Base-by-base conservation (phyloP, 225 moss, liverwort and hornwort species). In the Antitrichia curtipendula region DNA sequence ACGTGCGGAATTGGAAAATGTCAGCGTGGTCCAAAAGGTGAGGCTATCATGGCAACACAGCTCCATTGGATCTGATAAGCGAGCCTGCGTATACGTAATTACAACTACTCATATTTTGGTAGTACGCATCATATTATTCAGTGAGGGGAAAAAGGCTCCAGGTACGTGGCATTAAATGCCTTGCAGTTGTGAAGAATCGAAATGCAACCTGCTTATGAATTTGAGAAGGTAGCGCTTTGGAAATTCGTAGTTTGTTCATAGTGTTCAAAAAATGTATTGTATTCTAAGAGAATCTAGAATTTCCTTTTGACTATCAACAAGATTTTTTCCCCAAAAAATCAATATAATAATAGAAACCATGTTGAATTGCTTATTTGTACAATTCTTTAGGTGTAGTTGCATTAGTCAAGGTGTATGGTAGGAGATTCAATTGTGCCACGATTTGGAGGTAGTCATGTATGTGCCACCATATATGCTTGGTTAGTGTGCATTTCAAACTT, bases 41-140 rank as follows among this genome's bases (percentile, higher is more conserved):
- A 34, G 9, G 75, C 52, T 52, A 5, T 13, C 52, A 52, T 22
- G 52, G 52, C 73, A 70, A 41, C 25, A 70, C 4, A 7, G 38
- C 8, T 40, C 14, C 40, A 32, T 21, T 7, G 47, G 29, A 47
- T 21, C 75, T 75, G 13, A 75, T 32, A 75, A 52, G 52, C 0
- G 0, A 13, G 36, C 34, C 5, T 75, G 75, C 10, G 0, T 50
- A 50, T 34, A 8, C 5, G 1, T 13, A 3, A 18, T 20, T 2
- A 47, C 3, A 2, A 29, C 2, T 2, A 12, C 36, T 5, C 0
- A 5, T 31, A 32, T 32, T 32, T 60, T 7, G 2, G 61, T 61
- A 61, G 61, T 61, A 61, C 14, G 27, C 24, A 58, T 29, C 31
- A 7, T 62, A 31, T 6, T 12, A 59, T 12, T 59, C 25, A 16